Conservation (phyloP, 257 asterid species). For the Lithospermum erythrorhizon region DNA sequence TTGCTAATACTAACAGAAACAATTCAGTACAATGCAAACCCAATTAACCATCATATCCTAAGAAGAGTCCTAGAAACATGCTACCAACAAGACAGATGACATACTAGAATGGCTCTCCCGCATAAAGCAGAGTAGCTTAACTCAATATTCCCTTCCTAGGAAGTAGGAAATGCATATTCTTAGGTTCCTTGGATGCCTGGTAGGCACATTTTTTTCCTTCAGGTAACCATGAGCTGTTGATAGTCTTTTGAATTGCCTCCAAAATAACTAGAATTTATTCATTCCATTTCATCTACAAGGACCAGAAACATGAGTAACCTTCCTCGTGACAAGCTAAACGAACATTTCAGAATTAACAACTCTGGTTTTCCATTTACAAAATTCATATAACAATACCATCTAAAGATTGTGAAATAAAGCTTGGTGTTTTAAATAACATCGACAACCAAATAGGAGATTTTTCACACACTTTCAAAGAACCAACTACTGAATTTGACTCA, state of each 20-base stretch:
- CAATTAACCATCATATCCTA: background rate
- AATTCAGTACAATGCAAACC: background rate
- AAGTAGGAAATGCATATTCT: background rate
- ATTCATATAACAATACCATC: background rate
- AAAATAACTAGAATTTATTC: too few species aligned
- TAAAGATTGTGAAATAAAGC: background rate
- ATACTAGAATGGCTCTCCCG: background rate
- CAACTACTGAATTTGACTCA: background rate
- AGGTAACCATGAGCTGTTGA: too few species aligned
- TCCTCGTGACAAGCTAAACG: background rate
- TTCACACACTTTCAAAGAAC: background rate
- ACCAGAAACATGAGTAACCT: background rate
- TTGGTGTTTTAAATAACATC: background rate
- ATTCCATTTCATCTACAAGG: too few species aligned
- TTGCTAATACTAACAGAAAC: background rate
- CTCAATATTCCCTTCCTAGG: background rate
- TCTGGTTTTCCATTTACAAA: too few species aligned
- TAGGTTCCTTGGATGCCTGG: background rate
- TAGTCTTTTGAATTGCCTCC: too few species aligned
- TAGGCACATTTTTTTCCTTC: background rate
- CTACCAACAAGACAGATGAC: background rate
- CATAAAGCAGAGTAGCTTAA: background rate
- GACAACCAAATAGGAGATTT: background rate
- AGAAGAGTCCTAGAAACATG: background rate
- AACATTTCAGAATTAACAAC: too few species aligned